Evolutionary conservation across 2,329 filamentous ascomycete genomes (phyloP).

Genomic region (Colletotrichum scovillei): DNA sequence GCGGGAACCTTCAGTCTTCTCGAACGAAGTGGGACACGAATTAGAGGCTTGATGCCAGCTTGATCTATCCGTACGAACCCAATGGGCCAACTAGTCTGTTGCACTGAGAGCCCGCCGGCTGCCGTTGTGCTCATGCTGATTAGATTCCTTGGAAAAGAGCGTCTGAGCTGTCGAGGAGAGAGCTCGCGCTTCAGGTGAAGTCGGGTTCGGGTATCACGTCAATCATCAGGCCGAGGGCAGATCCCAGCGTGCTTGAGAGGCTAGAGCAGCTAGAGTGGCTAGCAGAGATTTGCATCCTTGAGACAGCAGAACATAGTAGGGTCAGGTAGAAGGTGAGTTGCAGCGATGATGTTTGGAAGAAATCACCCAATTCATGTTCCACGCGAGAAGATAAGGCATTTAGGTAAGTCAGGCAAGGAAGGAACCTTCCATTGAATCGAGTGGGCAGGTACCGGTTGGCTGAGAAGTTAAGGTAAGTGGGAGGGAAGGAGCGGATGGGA

Average conservation of each 20-base stretch:
- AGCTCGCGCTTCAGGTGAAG: not conserved
- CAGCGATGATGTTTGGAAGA: not conserved
- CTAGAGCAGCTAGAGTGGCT: not conserved
- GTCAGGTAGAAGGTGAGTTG: not conserved
- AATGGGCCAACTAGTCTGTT: not conserved
- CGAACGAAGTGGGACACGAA: slow-evolving; percentile 19
- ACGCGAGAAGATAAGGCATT: too few relatives aligned
- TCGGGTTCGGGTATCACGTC: not conserved
- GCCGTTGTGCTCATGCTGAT: not conserved
- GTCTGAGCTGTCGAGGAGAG: not conserved
- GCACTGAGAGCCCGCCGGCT: not conserved
- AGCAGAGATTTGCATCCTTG: slow-evolving; percentile 9
- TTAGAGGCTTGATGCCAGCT: slow-evolving; percentile 26
- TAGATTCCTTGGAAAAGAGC: not conserved
- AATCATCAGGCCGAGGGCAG: not conserved
- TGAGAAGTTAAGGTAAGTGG: too few relatives aligned
- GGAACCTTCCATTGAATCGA: too few relatives aligned
- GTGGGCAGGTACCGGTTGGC: too few relatives aligned
- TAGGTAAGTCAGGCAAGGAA: not conserved
- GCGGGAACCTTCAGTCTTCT: slow-evolving; percentile 17
- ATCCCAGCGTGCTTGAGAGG: slow-evolving; percentile 14
- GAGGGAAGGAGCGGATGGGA: not conserved
- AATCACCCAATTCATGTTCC: not conserved
- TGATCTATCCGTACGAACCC: not conserved
- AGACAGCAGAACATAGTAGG: slow-evolving; percentile 16